Base-by-base conservation (phyloP, 1,284 basidiomycete species). In the Ceratobasidium sp. region DNA sequence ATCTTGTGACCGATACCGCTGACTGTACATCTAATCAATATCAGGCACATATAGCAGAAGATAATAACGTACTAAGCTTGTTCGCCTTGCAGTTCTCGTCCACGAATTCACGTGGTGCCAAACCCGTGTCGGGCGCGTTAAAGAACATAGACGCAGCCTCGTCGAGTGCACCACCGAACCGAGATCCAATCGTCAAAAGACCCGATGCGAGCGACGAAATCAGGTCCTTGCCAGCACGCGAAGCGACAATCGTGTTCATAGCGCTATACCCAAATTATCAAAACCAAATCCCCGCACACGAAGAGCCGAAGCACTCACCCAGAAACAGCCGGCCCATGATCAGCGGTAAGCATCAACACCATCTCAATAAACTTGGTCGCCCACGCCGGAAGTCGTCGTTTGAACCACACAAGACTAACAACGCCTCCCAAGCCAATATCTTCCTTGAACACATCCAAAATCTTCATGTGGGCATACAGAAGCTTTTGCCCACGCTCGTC, bases 1-100 rank as follows among this genome's bases (percentile, higher is more conserved):
- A 99, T 98, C 90, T 99, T 99, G 92, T 99, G 97, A 76, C 97
- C 97, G 81, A 99, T 99, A 89, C 97, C 97, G 80, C 94, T 95
- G 87, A 99, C 92, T 93, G 78, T 39, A 51, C 15, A 74, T 17
- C 47, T 6, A 17, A 15, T 67, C 15, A 67, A 49, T 11, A 42
- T 13, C 26, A 23, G n/a, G 26, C 28, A 10, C n/a, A 51, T 15
- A 28, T 42, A 42, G 37, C 47, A 31, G 23, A 7, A 76, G 7
- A 60, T 53, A 68, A 54, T 54, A 33, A 89, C 91, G 79, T 84
- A 93, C 92, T 96, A 81, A 99, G 92, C 86, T 96, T 97, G 90
- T 99, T 99, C 61, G 91, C 91, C 88, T 97, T 97, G 83, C 97
- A 91, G 85, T 95, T 95, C 82, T 92, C 91, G 87, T 99, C 97